A percentile compares a stretch with the other conserved stretches of the same genome.
Conservation (phyloP, 2,329 filamentous ascomycete species). For the Hypoxylon sp. region DNA sequence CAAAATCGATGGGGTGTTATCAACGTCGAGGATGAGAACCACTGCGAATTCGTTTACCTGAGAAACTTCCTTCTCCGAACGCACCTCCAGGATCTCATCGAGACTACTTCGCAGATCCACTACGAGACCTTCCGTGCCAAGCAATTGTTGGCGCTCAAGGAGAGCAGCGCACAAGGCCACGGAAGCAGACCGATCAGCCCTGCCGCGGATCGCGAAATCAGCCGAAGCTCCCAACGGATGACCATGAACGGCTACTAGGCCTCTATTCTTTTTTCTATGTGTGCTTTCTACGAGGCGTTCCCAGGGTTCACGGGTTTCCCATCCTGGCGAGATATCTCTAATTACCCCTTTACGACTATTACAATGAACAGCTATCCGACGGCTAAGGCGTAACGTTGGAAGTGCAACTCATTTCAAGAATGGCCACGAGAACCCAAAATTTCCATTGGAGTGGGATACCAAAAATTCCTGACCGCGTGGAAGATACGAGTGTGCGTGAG, state of each 20-base stretch:
- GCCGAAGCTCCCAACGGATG: slow-evolving; percentile 96
- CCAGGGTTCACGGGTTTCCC: slow-evolving; percentile 35
- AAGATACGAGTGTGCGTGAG: slow-evolving; percentile 43
- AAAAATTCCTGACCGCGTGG: slow-evolving; percentile 46
- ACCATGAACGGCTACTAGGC: slow-evolving; percentile 98
- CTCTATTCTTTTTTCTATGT: slow-evolving; percentile 38
- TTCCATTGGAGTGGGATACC: slow-evolving; percentile 46
- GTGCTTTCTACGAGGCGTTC: slow-evolving; percentile 49
- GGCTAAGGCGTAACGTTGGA: slow-evolving; percentile 37
- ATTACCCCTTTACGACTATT: slow-evolving; percentile 47
- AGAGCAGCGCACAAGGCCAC: slow-evolving; percentile 89
- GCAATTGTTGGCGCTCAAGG: slow-evolving; percentile 97
- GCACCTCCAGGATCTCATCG: slow-evolving; percentile 97
- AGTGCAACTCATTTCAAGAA: slow-evolving; percentile 41
- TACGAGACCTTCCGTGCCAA: slow-evolving; percentile 99
- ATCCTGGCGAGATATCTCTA: slow-evolving; percentile 41
- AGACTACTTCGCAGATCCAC: slow-evolving; percentile 99
- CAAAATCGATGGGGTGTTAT: slow-evolving; percentile 99
- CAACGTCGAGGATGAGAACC: slow-evolving; percentile 99
- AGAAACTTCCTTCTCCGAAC: slow-evolving; percentile 99
- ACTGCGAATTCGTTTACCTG: slow-evolving; percentile 99
- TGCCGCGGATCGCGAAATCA: slow-evolving; percentile 93
- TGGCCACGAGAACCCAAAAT: slow-evolving; percentile 41
- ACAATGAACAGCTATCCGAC: slow-evolving; percentile 40
- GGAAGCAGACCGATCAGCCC: slow-evolving; percentile 95